Evolutionary conservation across 2,329 filamentous ascomycete species (phyloP).

Genomic region (Colletotrichum acutatum): DNA sequence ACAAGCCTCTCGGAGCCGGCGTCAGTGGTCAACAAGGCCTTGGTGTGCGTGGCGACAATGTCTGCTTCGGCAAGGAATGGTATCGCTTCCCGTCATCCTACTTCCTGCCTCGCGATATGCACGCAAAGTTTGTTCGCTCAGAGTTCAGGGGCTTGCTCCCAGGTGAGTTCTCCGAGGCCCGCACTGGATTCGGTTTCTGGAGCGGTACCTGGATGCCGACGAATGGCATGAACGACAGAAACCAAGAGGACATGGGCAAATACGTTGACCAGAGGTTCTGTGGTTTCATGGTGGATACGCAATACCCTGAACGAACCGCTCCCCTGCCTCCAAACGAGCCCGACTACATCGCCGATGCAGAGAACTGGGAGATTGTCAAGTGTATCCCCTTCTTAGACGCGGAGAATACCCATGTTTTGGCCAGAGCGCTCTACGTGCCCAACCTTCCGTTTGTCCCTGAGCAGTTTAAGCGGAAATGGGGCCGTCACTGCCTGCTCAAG

Average conservation of each 20-base stretch:
- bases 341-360: conserved; percentile 77
- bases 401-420: conserved; percentile 76
- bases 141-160: conserved; percentile 91
- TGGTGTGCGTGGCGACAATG: conserved; percentile 70
- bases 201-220: conserved; percentile 87
- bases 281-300: conserved; percentile 87
- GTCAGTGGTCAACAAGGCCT: conserved; percentile 57
- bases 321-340: conserved; percentile 76
- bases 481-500: conserved; percentile 84
- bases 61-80: conserved; percentile 98
- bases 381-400: conserved; percentile 87
- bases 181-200: conserved; percentile 76
- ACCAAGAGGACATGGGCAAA: conserved; percentile 87
- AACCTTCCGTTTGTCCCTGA: conserved; percentile 76
- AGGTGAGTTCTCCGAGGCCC: conserved; percentile 86
- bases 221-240: conserved; percentile 89
- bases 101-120: conserved; percentile 85
- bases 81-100: conserved; percentile 96
- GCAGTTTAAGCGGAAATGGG: conserved; percentile 81
- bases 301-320: conserved; percentile 70
- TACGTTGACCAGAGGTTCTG: conserved; percentile 83
- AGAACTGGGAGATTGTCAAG: conserved; percentile 81
- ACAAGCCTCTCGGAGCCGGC: conserved; percentile 71
- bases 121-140: conserved; percentile 89
- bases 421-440: conserved; percentile 85